These are phyloP conservation scores for Cruciata laevipes DNA, from an alignment of 257 asterid species.

Conservation along the genomic window DNA sequence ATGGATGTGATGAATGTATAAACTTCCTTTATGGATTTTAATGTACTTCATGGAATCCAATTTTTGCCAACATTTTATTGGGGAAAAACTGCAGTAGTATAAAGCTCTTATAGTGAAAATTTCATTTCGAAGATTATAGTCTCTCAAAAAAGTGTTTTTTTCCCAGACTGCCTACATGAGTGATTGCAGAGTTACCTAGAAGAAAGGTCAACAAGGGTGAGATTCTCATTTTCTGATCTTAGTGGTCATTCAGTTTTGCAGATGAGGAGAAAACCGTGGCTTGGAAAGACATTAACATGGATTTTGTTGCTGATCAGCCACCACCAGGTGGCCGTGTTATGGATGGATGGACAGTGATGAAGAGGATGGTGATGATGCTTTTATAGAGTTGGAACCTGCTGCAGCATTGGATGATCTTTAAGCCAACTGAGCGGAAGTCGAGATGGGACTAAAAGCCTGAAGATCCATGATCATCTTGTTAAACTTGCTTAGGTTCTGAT, in stretches of 20 bases:
- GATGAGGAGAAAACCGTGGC: neutral
- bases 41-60: neutral
- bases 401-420: neutral
- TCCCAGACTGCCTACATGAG: conserved; percentile 6
- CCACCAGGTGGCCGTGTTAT: conserved; percentile 32
- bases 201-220: conserved; percentile 12
- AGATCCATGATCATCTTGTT: conserved; percentile 7
- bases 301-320: neutral
- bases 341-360: conserved; percentile 56
- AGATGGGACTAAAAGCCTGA: too few relatives aligned
- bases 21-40: neutral
- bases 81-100: neutral
- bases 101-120: too few relatives aligned
- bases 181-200: neutral
- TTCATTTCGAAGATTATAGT: neutral
- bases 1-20: too few relatives aligned
- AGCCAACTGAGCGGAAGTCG: conserved; percentile 16
- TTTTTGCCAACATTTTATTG: too few relatives aligned
- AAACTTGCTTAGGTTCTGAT: too few relatives aligned
- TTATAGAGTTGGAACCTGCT: conserved; percentile 20
- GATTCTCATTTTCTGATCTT: neutral
- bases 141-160: neutral
- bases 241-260: neutral
- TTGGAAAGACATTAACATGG: conserved; percentile 27
- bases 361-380: conserved; percentile 24